Conservation (phyloP, 169 alveolate genomes). For the Cryptosporidium bovis region DNA sequence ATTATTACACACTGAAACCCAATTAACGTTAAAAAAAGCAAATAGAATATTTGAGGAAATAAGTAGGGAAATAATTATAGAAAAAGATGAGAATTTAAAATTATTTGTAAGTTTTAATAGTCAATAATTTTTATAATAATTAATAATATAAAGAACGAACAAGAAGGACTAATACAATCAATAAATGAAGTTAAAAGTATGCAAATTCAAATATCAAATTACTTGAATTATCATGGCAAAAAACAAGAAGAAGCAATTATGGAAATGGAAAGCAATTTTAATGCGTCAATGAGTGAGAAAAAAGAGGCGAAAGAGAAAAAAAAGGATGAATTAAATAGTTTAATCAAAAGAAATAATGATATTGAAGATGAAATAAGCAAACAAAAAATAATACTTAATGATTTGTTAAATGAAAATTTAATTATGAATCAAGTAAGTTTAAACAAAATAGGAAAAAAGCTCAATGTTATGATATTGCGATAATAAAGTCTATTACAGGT, state of each 20-base stretch:
- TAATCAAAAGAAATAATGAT: background rate
- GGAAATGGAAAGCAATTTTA: slow-evolving; percentile 17
- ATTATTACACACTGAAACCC: background rate
- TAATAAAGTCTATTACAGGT: background rate
- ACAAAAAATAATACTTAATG: background rate
- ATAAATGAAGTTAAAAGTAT: slow-evolving; percentile 24
- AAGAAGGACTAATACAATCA: slow-evolving; percentile 19
- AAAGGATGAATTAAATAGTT: background rate
- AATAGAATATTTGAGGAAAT: slow-evolving; percentile 13
- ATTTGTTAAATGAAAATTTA: slow-evolving; percentile 16
- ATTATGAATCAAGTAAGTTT: slow-evolving; percentile 31
- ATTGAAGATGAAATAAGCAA: slow-evolving; percentile 1
- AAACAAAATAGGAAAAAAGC: background rate
- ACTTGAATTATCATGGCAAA: slow-evolving; percentile 9
- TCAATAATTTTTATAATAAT: background rate
- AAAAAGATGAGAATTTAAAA: slow-evolving; percentile 3
- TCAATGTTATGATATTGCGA: background rate
- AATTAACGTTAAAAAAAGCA: background rate
- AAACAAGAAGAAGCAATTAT: background rate
- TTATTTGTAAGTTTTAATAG: slow-evolving; percentile 11
- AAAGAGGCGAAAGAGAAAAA: background rate
- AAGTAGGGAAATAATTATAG: background rate
- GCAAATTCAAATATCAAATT: slow-evolving; percentile 25
- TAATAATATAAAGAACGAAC: slow-evolving; percentile 1
- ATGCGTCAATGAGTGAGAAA: background rate